phyloP scores from a whole-genome alignment of 495 filamentous ascomycete genomes.

The Parmelia sp. region DNA sequence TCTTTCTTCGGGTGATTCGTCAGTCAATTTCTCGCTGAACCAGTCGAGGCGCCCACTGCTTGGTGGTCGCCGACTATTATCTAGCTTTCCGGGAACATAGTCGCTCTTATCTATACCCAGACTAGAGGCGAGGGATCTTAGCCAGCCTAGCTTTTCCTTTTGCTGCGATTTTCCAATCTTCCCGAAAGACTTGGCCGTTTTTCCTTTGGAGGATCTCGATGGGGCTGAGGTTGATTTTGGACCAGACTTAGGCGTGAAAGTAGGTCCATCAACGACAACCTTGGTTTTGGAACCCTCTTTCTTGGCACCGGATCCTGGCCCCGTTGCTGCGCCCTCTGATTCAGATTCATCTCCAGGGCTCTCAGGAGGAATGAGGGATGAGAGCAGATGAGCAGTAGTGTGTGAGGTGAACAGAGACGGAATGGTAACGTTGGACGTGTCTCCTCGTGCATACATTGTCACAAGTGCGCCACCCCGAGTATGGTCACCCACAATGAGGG shows the following conservation, averaged over 20 bases:
- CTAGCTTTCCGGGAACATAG: constrained; percentile 27
- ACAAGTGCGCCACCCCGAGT: constrained; percentile 76
- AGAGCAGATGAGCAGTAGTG: constrained; percentile 89
- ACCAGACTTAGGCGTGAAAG: constrained; percentile 20
- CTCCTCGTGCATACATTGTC: constrained; percentile 93
- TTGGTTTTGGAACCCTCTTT: constrained; percentile 7
- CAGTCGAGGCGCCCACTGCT: constrained; percentile 79
- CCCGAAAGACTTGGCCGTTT: constrained; percentile 11
- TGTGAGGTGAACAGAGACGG: constrained; percentile 91
- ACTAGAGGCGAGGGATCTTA: constrained; percentile 48
- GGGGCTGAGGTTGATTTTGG: constrained; percentile 28
- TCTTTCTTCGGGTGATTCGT: constrained; percentile 42
- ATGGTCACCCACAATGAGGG: constrained; percentile 91
- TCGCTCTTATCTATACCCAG: constrained; percentile 45
- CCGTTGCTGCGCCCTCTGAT: constrained; percentile 9
- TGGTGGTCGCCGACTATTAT: constrained; percentile 64
- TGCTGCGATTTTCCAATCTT: constrained; percentile 12
- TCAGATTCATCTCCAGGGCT: constrained; percentile 46
- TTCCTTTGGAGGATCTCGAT: constrained; percentile 25
- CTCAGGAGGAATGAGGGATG: constrained; percentile 74
- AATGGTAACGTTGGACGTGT: constrained; percentile 91
- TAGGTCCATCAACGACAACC: constrained; percentile 15
- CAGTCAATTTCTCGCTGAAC: constrained; percentile 62
- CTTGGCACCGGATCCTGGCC: not conserved
- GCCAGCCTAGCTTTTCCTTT: constrained; percentile 42